Evolutionary conservation across 305 asterid species (phyloP), one percentile per base, ranked within the genome.

Genomic region (Lippia alba): DNA sequence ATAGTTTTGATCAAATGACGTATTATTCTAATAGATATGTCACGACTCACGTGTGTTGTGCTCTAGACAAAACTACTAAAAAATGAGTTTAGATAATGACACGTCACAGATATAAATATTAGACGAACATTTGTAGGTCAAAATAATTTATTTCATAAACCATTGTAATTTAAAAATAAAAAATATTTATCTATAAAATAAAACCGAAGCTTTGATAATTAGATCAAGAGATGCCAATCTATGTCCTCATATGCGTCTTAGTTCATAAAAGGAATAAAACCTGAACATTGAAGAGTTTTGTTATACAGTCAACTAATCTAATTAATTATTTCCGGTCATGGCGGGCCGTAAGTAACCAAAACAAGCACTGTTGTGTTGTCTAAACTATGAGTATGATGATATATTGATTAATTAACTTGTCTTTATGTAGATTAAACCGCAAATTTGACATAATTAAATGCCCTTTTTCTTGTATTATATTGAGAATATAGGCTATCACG

Each of bases 261-360:
- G 20, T 66, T 14, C 50, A 11, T n/a, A 24, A 64, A 32, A 33
- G 4, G 64, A 54, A 59, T 49, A 15, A 40, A 58, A 49, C 50
- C 5, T 48, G 15, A 36, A 49, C 56, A 57, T 19, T 3, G 8
- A 12, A 2, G 55, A 20, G 57, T 36, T 36, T 36, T 36, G 46
- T 45, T 45, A 45, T 6, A 12, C 16, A 12, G 46, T 18, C 36
- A 17, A 8, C 16, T 32, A 34, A 36, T 8, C 30, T 36, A 36
- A 36, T 36, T 36, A 24, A 24, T 67, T 5, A 55, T 57, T 75
- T 70, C 73, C 73, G 59, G 53, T 58, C 48, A 76, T 48, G 30
- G 12, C 33, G 72, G 78, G 74, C 56, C 76, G 64, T 57, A 67
- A 41, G 71, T 15, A 55, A 72, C 69, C 58, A 74, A 76, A 66